These are phyloP conservation scores for Pyricularia pennisetigena DNA, from an alignment of 2,329 filamentous ascomycete genomes.

Conservation along the genomic window DNA sequence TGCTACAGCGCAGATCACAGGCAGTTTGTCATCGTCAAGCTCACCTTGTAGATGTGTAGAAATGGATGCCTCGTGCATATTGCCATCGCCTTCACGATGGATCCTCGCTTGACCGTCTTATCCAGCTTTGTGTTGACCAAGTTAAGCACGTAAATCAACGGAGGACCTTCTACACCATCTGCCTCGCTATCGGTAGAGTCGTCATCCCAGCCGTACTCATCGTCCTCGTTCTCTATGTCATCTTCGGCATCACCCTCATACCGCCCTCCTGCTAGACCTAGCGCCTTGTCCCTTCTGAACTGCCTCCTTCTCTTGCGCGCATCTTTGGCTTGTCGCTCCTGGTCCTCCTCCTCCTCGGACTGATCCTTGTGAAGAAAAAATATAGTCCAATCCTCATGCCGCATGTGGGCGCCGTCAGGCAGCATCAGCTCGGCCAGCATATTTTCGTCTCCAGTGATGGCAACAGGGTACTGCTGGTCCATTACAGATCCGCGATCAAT, in stretches of 20 bases:
- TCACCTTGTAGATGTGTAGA: slow-evolving; percentile 92
- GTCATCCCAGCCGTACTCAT: slow-evolving; percentile 29
- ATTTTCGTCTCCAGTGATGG: slow-evolving; percentile 93
- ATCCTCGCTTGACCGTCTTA: slow-evolving; percentile 83
- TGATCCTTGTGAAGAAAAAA: slow-evolving; percentile 98
- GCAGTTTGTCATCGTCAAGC: not conserved
- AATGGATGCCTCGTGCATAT: slow-evolving; percentile 98
- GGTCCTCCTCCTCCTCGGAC: slow-evolving; percentile 71
- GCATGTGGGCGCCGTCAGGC: slow-evolving; percentile 89
- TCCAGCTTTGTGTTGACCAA: slow-evolving; percentile 98
- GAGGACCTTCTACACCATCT: slow-evolving; percentile 71
- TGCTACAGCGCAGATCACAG: not conserved
- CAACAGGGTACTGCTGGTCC: slow-evolving; percentile 94
- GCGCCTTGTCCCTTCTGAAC: slow-evolving; percentile 39
- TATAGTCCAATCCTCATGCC: slow-evolving; percentile 97
- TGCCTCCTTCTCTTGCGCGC: slow-evolving; percentile 40
- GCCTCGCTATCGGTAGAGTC: slow-evolving; percentile 52
- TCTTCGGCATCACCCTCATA: slow-evolving; percentile 31
- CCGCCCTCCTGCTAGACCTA: slow-evolving; percentile 36
- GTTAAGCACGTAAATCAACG: slow-evolving; percentile 93
- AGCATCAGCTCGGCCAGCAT: slow-evolving; percentile 98
- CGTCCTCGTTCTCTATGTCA: slow-evolving; percentile 40
- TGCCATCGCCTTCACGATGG: slow-evolving; percentile 95
- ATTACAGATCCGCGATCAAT: slow-evolving; percentile 93
- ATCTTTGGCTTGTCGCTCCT: slow-evolving; percentile 50